Base-by-base conservation (phyloP, 2,329 filamentous ascomycete species). In the Xylaria sp. region DNA sequence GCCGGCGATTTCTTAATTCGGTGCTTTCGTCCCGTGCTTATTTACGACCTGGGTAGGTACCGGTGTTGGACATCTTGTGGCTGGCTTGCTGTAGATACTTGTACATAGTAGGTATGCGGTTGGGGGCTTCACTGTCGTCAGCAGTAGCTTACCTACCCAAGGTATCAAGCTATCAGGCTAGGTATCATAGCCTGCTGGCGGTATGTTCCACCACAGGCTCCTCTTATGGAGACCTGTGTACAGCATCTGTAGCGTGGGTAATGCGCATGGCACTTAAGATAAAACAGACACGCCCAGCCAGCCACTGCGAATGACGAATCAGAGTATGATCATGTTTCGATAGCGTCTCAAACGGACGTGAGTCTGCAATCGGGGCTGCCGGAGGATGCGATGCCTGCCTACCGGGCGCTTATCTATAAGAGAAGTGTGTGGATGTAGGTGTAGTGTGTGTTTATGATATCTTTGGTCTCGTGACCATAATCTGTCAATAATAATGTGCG, bases 171-270 rank as follows among this genome's bases (percentile, higher is more conserved):
- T 47, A 36, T 36, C 34, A 36, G 14, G 42, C 42, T 47, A 27
- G 24, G 24, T 54, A 55, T 4, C 21, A 24, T 21, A 64, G 48
- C 36, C 32, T 59, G 59, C 54, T 48, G 54, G 60, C 11, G 51
- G 24, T n/a, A 51, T 64, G 53, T 60, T 58, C 36, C 36, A 53
- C 36, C 21, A n/a, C 14, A 47, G 39, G 45, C 42, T 55, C 32
- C 50, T 50, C 39, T 5, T 14, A 42, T 17, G 39, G 12, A 42
- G 11, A 17, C 12, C 39, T 14, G 1, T 2, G 11, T 42, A n/a
- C n/a, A n/a, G n/a, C n/a, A n/a, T n/a, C n/a, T n/a, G 39, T 30
- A 45, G 56, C 54, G 50, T 42, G 50, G 51, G 51, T 24, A 53
- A 21, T 34, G 27, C 50, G 27, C 30, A 61, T 19, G 14, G 27